phyloP scores from a whole-genome alignment of 306 rosid species.

The Mucuna pruriens region DNA sequence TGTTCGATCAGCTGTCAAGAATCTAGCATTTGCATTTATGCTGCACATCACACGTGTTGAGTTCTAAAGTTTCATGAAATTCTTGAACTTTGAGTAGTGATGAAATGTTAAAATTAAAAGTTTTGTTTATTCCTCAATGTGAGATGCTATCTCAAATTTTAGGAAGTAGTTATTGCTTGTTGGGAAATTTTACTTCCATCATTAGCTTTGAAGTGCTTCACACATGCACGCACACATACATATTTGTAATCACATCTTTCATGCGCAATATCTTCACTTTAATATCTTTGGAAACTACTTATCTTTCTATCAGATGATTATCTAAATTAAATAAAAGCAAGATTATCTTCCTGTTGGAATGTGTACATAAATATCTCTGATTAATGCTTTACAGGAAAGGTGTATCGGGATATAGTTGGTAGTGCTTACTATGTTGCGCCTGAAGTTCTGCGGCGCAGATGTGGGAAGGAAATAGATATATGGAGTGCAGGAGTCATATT shows the following conservation, averaged over 20 bases:
- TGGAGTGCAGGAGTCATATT: slow-evolving; percentile 94
- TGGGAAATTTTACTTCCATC: neutral
- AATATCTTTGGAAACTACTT: slow-evolving; percentile 23
- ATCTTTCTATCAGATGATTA: neutral
- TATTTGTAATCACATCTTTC: neutral
- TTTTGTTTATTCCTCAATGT: slow-evolving; percentile 3
- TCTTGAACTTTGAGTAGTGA: neutral
- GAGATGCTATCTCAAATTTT: neutral
- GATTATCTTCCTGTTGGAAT: neutral
- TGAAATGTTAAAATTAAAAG: slow-evolving; percentile 6
- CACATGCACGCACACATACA: too few relatives aligned
- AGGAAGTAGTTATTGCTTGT: slow-evolving; percentile 18
- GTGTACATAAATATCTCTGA: slow-evolving; percentile 27
- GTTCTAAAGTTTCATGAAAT: neutral
- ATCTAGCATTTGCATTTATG: neutral
- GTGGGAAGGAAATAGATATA: slow-evolving; percentile 85
- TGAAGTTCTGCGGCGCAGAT: slow-evolving; percentile 75
- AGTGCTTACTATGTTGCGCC: slow-evolving; percentile 96
- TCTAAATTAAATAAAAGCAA: neutral
- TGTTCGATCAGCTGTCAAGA: neutral
- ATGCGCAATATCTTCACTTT: slow-evolving; percentile 4
- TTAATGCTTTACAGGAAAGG: slow-evolving; percentile 65
- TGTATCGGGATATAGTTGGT: slow-evolving; percentile 85
- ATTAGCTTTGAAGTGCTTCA: slow-evolving; percentile 7
- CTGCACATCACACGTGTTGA: neutral